Percentiles rank a stretch among this genome's conserved stretches.
Conservation (phyloP, 139 green algal genomes). For the Chlamydomonas schloesseri region DNA sequence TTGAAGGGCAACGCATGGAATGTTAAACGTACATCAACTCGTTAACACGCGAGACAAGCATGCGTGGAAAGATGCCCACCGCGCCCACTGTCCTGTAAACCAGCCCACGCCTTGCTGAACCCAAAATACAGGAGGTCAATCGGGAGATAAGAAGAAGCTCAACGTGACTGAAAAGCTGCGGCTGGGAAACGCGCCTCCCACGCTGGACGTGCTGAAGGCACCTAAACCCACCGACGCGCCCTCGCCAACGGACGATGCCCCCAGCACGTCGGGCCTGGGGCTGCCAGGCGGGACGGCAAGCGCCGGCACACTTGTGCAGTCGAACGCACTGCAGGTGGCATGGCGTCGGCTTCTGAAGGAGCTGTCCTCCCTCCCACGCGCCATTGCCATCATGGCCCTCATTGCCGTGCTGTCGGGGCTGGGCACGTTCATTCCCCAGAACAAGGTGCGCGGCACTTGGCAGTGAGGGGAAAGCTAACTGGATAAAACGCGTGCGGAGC, state of each 20-base stretch:
- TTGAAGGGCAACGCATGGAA: no score
- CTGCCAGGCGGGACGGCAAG: neutral
- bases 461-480: no score
- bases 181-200: neutral
- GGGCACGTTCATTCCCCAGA: slow-evolving; percentile 95
- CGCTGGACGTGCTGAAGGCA: neutral
- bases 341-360: slow-evolving; percentile 59
- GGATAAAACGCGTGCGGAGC: no score
- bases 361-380: slow-evolving; percentile 89
- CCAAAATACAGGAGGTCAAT: neutral
- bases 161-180: slow-evolving; percentile 19
- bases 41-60: no score
- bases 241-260: neutral
- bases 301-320: neutral
- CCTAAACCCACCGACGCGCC: neutral
- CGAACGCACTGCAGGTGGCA: slow-evolving; percentile 23
- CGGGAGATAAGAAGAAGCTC: slow-evolving; percentile 15
- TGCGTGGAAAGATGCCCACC: neutral
- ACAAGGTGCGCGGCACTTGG: slow-evolving; percentile 83
- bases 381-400: slow-evolving; percentile 88
- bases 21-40: no score
- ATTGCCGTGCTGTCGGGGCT: slow-evolving; percentile 87
- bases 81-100: no score
- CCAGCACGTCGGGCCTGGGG: neutral
- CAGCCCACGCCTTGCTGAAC: no score